Base-by-base conservation (phyloP, 345 rosid species). In the Eucalyptus polyanthemos region DNA sequence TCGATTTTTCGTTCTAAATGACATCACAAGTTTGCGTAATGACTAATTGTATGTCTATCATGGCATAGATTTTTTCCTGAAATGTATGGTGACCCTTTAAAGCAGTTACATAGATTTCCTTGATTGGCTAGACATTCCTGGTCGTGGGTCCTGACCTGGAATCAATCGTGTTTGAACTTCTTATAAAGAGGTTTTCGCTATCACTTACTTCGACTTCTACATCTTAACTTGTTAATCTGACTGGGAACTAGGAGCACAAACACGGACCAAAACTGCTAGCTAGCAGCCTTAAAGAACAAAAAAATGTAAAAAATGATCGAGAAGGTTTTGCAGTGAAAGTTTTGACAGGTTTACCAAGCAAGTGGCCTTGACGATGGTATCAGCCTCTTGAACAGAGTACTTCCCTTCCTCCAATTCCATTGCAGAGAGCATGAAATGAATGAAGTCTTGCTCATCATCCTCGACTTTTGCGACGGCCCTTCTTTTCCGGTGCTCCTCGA, bases 401-500 rank as follows among this genome's bases (percentile, higher is more conserved):
- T 62, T 44, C 58, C 88, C 89, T 24, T 87, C 91, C 47, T 67
- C 80, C 45, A 76, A 37, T 5, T 90, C 90, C 56, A 58, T 24
- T 58, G 50, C 15, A 80, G 91, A 88, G 34, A 91, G 88, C 91
- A 91, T 53, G 62, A 91, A 89, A 90, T 90, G 87, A n/a, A 91
- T 87, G 72, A 88, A 91, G n/a, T 91, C 92, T 60, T 80, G 87
- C 80, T 89, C 91, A 22, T 62, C 87, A 72, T 87, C 91, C 21
- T 81, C 24, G 29, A 88, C 34, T 16, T 34, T 88, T 53, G 88
- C 86, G 54, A 25, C 29, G 15, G 85, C 49, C 88, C 90, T 90
- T 87, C 89, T 89, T 65, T 72, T 87, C 31, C 92, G 76, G 91
- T 93, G 95, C 65, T 87, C 93, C 6, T 90, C 58, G 29, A 94